phyloP scores from a whole-genome alignment of 495 filamentous ascomycete genomes.

The Xylaria sp. region DNA sequence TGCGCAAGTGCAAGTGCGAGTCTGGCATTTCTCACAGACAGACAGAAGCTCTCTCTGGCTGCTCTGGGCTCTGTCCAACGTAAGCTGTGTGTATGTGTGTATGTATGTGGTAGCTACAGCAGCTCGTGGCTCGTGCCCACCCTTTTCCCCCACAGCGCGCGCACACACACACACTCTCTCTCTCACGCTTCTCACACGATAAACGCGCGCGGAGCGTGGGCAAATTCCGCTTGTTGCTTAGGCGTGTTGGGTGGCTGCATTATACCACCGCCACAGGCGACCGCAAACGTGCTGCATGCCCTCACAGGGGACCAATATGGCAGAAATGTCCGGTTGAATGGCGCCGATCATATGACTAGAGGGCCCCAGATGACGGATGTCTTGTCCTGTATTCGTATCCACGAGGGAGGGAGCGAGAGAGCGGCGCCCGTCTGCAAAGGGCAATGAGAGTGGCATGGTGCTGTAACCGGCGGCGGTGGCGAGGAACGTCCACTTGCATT shows the following conservation, averaged over 20 bases:
- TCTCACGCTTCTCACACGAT: constrained; percentile 22
- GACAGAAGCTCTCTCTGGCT: constrained; percentile 10
- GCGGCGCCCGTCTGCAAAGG: constrained; percentile 10
- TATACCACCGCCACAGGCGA: constrained; percentile 27
- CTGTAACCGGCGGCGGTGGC: constrained; percentile 19
- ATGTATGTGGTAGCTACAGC: constrained; percentile 20
- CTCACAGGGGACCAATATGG: constrained; percentile 45
- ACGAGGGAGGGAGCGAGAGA: not conserved
- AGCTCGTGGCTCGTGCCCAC: constrained; percentile 6
- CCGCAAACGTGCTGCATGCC: constrained; percentile 22
- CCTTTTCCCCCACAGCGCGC: constrained; percentile 7
- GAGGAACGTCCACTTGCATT: constrained; percentile 13
- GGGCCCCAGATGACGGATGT: constrained; percentile 13
- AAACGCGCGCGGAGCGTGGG: constrained; percentile 26
- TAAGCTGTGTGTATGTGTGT: too few species aligned
- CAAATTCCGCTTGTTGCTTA: constrained; percentile 17
- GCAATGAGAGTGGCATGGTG: constrained; percentile 6
- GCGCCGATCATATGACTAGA: constrained; percentile 50
- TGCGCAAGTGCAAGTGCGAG: constrained; percentile 24
- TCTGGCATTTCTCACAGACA: not conserved
- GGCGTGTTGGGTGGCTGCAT: constrained; percentile 27
- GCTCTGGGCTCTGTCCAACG: constrained; percentile 22
- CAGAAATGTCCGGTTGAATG: constrained; percentile 55
- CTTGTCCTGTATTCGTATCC: constrained; percentile 22
- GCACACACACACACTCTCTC: constrained; percentile 11